These are phyloP conservation scores for Beauveria sp. DNA, from an alignment of 2,329 filamentous ascomycete species.

Conservation along the genomic window DNA sequence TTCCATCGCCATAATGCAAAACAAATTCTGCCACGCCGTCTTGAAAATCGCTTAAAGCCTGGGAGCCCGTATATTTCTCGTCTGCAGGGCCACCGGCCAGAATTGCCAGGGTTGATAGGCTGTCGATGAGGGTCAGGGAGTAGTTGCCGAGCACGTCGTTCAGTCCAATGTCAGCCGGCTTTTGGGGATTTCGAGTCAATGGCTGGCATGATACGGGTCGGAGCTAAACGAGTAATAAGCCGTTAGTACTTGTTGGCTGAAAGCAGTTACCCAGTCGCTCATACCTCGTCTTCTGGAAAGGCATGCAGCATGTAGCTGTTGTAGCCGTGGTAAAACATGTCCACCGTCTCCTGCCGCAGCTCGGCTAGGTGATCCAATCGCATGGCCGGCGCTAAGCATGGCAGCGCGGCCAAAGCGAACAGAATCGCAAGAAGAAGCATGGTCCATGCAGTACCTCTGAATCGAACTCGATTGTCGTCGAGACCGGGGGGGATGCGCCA, in stretches of 20 bases:
- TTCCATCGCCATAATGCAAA: conserved; percentile 79
- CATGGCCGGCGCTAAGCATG: conserved; percentile 44
- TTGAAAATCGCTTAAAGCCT: conserved; percentile 68
- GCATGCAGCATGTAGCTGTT: conserved; percentile 91
- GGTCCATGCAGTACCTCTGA: background rate
- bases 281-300: conserved; percentile 87
- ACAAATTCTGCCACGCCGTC: conserved; percentile 69
- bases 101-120: conserved; percentile 87
- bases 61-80: conserved; percentile 27
- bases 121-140: conserved; percentile 91
- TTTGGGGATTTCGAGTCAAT: conserved; percentile 72
- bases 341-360: conserved; percentile 52
- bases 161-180: conserved; percentile 74
- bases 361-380: conserved; percentile 45
- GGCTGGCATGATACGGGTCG: conserved; percentile 79
- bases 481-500: background rate
- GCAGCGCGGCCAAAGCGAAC: conserved; percentile 24
- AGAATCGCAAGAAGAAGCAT: conserved; percentile 22
- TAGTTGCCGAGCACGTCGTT: conserved; percentile 98
- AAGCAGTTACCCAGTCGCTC: background rate
- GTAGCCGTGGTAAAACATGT: conserved; percentile 96
- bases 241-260: conserved; percentile 2
- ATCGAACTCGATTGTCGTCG: background rate
- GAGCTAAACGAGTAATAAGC: conserved; percentile 41
- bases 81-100: conserved; percentile 63